phyloP scores from a whole-genome alignment of 495 filamentous ascomycete species.

The Cladorrhinum samala region DNA sequence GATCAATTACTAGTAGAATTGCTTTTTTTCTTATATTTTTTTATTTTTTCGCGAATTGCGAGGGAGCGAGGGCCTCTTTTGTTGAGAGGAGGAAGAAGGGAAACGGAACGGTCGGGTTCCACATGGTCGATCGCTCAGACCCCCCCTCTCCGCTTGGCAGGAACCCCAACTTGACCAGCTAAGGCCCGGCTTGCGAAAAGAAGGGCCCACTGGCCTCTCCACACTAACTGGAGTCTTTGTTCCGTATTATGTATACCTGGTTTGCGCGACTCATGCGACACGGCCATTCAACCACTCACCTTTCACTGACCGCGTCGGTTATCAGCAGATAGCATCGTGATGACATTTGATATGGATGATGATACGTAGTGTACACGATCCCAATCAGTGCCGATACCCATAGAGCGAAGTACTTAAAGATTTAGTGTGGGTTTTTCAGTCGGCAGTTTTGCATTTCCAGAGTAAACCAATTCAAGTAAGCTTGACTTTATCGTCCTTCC shows the following conservation, averaged over 20 bases:
- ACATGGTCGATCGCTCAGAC: neutral
- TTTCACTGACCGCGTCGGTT: no score
- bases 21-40: no score
- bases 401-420: no score
- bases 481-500: neutral
- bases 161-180: neutral
- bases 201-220: neutral
- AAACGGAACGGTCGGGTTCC: neutral
- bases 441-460: no score
- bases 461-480: no score
- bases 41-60: no score
- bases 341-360: no score
- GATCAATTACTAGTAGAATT: neutral
- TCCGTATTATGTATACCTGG: neutral
- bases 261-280: neutral
- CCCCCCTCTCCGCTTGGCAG: neutral
- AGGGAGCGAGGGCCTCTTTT: no score
- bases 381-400: no score
- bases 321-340: no score
- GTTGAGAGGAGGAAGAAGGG: neutral
- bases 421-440: neutral
- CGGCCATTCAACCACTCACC: neutral
- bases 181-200: neutral
- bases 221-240: neutral
- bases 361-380: no score